Conservation (phyloP, 768 basidiomycete genomes). For the Strobilomyces echinocephalus region DNA sequence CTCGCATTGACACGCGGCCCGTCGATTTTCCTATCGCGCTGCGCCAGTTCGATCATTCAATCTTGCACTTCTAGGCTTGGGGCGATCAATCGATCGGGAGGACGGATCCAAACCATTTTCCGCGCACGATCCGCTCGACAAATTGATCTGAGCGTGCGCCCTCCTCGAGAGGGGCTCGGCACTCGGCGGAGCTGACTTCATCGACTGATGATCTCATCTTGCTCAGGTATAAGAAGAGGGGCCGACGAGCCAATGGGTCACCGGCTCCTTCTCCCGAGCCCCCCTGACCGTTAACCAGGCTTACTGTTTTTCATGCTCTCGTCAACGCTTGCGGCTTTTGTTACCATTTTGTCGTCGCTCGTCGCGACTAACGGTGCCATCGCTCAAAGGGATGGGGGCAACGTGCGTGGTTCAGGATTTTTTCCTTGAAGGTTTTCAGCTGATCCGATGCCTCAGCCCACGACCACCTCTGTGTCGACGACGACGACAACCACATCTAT, state of each 20-base stretch:
- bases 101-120: too few species aligned
- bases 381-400: constrained; percentile 11
- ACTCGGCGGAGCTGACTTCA: not conserved
- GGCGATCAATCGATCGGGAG: too few species aligned
- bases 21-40: too few species aligned
- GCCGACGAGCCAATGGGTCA: not conserved
- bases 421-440: fast-evolving
- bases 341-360: constrained; percentile 8
- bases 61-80: too few species aligned
- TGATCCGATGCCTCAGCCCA: not conserved
- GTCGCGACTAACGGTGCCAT: constrained; percentile 13
- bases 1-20: too few species aligned
- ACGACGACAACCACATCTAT: not conserved
- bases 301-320: not conserved
- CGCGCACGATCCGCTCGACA: too few species aligned
- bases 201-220: not conserved
- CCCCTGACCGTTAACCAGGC: too few species aligned
- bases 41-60: too few species aligned
- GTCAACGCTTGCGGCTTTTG: constrained; percentile 7
- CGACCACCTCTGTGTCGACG: not conserved
- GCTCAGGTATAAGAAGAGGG: constrained; percentile 7
- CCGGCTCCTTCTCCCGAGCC: too few species aligned
- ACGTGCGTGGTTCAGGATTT: constrained; percentile 7
- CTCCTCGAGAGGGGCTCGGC: constrained; percentile 6
- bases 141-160: too few species aligned